Evolutionary conservation across 2,329 filamentous ascomycete genomes (phyloP), one percentile per base, ranked within the genome.

Genomic region (Helminthosporium solani): DNA sequence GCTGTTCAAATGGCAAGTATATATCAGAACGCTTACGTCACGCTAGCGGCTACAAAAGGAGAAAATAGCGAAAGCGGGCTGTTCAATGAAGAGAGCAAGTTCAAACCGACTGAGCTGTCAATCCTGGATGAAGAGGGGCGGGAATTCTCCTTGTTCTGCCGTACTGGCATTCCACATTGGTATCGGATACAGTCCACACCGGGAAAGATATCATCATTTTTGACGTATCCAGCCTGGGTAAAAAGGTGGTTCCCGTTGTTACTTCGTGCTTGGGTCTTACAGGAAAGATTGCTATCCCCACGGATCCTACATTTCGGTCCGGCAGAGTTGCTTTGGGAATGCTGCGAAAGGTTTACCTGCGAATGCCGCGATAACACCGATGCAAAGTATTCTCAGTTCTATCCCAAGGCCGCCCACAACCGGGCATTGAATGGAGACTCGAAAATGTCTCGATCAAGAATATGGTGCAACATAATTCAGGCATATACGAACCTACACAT

Each of bases 261-360:
- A 2, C 7, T 9, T 2, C 49, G 56, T 7, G 56, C 27, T 1
- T 60, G 55, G 57, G 57, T 54, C 3, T 45, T 55, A n/a, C 57
- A 60, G 18, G 57, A 60, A 18, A 47, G 56, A 2, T 33, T 58
- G 4, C 47, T 60, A 12, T 53, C 57, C 9, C 50, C 50, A 14
- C 49, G 57, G 3, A 44, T 56, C 12, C 42, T 60, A 5, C 56
- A 60, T 28, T 53, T 58, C 31, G 49, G 40, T 2, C 34, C 40
- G 1, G 37, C 27, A 1, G 57, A 56, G 25, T 47, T 58, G 21
- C 38, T 49, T 1, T 60, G 52, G 36, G 53, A 60, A 27, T 60
- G 55, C 23, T 18, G 12, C 33, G 28, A 42, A 18, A 1, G 15
- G 6, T 42, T 16, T 16, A 23, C 16, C n/a, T 42, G 40, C 40